These are phyloP conservation scores for Lasiodiplodia gonubiensis DNA, from an alignment of 2,329 filamentous ascomycete species.

Conservation along the genomic window DNA sequence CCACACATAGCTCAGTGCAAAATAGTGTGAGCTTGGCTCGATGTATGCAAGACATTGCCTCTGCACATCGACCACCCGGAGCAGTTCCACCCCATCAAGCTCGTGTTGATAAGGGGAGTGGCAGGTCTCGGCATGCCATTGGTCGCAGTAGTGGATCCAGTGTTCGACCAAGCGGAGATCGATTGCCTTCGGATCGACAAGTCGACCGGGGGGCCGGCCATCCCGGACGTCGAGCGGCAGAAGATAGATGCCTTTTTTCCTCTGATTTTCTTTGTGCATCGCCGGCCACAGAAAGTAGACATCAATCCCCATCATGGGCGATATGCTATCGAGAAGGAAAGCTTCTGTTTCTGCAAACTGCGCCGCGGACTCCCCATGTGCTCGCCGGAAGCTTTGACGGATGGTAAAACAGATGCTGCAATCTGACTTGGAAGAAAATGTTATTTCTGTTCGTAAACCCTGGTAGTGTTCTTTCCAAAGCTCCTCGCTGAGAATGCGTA, in stretches of 20 bases:
- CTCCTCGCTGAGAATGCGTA: neutral
- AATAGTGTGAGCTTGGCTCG: slow-evolving; percentile 19
- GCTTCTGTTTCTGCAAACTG: neutral
- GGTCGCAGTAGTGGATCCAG: neutral
- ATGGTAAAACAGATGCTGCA: neutral
- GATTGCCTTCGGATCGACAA: neutral
- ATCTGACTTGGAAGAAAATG: neutral
- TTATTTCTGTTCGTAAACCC: neutral
- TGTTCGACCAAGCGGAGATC: neutral
- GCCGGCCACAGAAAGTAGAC: neutral
- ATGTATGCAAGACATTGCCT: neutral
- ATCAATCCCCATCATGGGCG: neutral
- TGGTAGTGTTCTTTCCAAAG: neutral
- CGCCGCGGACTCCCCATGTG: neutral
- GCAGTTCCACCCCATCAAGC: neutral
- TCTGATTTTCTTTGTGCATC: neutral
- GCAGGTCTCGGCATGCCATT: neutral
- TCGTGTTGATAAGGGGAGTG: neutral
- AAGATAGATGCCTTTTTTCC: neutral
- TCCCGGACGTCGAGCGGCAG: neutral
- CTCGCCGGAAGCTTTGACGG: neutral
- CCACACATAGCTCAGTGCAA: slow-evolving; percentile 33
- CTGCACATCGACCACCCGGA: neutral
- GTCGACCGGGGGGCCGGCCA: neutral
- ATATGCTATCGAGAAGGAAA: neutral